These are phyloP conservation scores for Colletotrichum tamarilloi DNA, from an alignment of 2,329 filamentous ascomycete genomes.

Conservation along the genomic window DNA sequence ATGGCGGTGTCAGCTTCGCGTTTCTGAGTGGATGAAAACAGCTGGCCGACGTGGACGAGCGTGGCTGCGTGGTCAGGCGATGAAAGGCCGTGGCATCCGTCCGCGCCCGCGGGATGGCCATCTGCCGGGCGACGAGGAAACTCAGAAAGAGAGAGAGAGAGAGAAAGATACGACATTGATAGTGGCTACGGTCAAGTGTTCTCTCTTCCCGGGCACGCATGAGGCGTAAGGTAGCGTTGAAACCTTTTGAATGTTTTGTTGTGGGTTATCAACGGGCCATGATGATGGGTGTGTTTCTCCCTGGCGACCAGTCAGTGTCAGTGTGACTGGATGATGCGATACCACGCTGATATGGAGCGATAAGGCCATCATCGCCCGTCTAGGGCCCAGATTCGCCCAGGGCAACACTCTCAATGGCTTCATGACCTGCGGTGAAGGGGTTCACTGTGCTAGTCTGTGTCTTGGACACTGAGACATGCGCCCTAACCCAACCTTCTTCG, in stretches of 20 bases:
- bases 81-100: slow-evolving; percentile 11
- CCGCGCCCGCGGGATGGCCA: slow-evolving; percentile 24
- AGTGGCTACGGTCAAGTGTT: not conserved
- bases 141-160: not conserved
- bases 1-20: slow-evolving; percentile 31
- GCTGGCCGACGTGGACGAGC: slow-evolving; percentile 27
- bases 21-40: slow-evolving; percentile 28
- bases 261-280: slow-evolving; percentile 8
- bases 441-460: not conserved
- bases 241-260: not conserved
- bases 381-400: not conserved
- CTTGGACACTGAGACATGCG: slow-evolving; percentile 32
- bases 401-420: not conserved
- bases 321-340: not conserved
- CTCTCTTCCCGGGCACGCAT: not conserved
- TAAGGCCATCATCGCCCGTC: not conserved
- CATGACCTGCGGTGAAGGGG: slow-evolving; percentile 35
- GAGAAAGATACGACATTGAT: not conserved
- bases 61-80: slow-evolving; percentile 32
- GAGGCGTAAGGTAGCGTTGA: not conserved
- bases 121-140: slow-evolving; percentile 11
- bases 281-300: not conserved
- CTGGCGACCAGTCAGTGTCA: not conserved
- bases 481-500: slow-evolving; percentile 6
- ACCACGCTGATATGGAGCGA: not conserved